Evolutionary conservation across 495 filamentous ascomycete genomes (phyloP), one percentile per base, ranked within the genome.

Genomic region (Rusavskia elegans): DNA sequence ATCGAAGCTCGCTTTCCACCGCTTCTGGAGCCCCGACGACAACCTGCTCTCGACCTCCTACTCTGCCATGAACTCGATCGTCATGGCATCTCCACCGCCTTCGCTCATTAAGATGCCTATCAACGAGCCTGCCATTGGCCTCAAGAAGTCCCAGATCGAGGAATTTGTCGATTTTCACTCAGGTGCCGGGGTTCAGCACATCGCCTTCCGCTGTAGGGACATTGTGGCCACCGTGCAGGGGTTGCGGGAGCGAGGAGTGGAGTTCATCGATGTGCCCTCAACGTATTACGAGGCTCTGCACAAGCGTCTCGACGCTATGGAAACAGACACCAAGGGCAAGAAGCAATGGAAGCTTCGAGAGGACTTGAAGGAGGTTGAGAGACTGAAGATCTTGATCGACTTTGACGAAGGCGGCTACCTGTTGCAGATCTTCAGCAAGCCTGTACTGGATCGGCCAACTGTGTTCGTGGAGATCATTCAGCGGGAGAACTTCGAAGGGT

Each of bases 401-500:
- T 94, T 95, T 57, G 89, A 95, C 59, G 85, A 93, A 73, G 75
- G 74, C 17, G 89, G 89, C 0, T 95, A 94, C 64, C 64, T 94
- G 35, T 62, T 90, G 40, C 85, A 89, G 67, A 68, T 95, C 13
- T 95, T 95, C 61, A 94, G 87, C 13, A 89, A 89, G 78, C 89
- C 86, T 52, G 55, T 96, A 48, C 83, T 95, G 80, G 89, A 95
- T 64, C 78, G 89, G 1, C 89, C 89, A 3, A 95, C 89, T 1
- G 87, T 95, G 0, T 95, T 95, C 63, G 77, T 95, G 51, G 89
- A 95, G 75, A 89, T 95, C 55, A 95, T 95, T 59, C 85, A 95
- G 66, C 70, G 87, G 36, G 78, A 87, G 55, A 80, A 87, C 55
- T 95, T 95, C 65, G 74, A 79, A 10, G 89, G 89, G 0, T 95